Conservation (phyloP, 805 yeast species). For the Pichia membranifaciens region DNA sequence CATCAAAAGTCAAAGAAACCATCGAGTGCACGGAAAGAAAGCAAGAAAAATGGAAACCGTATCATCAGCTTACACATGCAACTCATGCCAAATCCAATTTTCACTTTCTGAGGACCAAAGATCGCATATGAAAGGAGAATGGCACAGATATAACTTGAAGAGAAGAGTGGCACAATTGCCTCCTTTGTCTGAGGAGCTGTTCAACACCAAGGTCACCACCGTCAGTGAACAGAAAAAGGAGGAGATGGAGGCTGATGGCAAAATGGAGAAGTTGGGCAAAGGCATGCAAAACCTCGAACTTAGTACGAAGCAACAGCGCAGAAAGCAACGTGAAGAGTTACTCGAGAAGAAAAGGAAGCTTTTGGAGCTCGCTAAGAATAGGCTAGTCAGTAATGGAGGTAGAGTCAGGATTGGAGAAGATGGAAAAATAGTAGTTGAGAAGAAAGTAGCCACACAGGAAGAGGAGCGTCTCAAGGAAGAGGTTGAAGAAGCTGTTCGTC, state of each 20-base stretch:
- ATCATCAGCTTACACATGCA: slow-evolving; percentile 53
- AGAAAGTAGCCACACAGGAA: slow-evolving; percentile 14
- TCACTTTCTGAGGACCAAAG: slow-evolving; percentile 80
- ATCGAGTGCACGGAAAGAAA: too few species aligned
- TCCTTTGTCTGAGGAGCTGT: slow-evolving; percentile 41
- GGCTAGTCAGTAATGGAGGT: slow-evolving; percentile 32
- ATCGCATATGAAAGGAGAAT: slow-evolving; percentile 92
- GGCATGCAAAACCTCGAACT: slow-evolving; percentile 8
- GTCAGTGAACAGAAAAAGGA: slow-evolving; percentile 24
- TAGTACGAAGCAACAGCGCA: slow-evolving; percentile 39
- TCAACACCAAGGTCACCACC: slow-evolving; percentile 26
- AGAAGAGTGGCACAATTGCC: slow-evolving; percentile 84
- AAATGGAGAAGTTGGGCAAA: slow-evolving; percentile 13
- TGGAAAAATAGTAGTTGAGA: slow-evolving; percentile 21
- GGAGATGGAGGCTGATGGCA: neutral
- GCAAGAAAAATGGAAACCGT: slow-evolving; percentile 9
- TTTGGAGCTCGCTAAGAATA: slow-evolving; percentile 40
- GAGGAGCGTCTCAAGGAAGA: slow-evolving; percentile 16
- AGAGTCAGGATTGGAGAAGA: slow-evolving; percentile 21
- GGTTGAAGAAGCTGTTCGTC: slow-evolving; percentile 17
- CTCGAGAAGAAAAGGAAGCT: slow-evolving; percentile 43
- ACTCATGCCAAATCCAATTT: slow-evolving; percentile 81
- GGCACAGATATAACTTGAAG: slow-evolving; percentile 95
- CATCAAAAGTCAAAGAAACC: too few species aligned
- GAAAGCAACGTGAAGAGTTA: slow-evolving; percentile 44